Evolutionary conservation across 2,329 filamentous ascomycete species (phyloP).

Genomic region (Bisporella sp.): DNA sequence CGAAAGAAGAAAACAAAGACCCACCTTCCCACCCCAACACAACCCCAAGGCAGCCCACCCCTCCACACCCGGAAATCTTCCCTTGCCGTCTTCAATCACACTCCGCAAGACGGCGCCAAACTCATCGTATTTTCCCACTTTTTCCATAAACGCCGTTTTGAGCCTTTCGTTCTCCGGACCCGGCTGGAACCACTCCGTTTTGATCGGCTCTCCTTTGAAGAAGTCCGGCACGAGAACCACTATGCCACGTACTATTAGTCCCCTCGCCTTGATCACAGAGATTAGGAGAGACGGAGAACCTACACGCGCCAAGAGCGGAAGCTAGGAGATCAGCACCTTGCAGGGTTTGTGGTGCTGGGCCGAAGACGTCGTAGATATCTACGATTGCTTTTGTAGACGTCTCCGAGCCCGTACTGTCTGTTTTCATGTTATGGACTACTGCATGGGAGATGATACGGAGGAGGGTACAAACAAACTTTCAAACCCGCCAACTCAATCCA

Average conservation of each 20-base stretch:
- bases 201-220: constrained; percentile 55
- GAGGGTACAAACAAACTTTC: constrained; percentile 11
- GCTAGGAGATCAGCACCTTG: constrained; percentile 55
- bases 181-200: constrained; percentile 42
- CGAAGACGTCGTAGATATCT: constrained; percentile 56
- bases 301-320: neutral
- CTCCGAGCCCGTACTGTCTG: constrained; percentile 34
- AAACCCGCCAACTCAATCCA: constrained; percentile 11
- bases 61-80: constrained; percentile 44
- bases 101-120: neutral
- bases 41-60: constrained; percentile 27
- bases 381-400: constrained; percentile 49
- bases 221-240: constrained; percentile 86
- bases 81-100: constrained; percentile 31
- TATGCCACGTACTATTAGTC: constrained; percentile 27
- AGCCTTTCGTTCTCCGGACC: constrained; percentile 47
- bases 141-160: constrained; percentile 10
- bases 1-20: neutral
- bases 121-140: constrained; percentile 4
- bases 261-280: no score
- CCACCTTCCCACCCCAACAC: constrained; percentile 24
- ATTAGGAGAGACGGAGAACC: neutral
- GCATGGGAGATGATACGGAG: neutral
- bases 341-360: constrained; percentile 60
- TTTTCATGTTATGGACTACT: neutral